phyloP scores from a whole-genome alignment of 306 rosid species.

The Luffa aegyptiaca region DNA sequence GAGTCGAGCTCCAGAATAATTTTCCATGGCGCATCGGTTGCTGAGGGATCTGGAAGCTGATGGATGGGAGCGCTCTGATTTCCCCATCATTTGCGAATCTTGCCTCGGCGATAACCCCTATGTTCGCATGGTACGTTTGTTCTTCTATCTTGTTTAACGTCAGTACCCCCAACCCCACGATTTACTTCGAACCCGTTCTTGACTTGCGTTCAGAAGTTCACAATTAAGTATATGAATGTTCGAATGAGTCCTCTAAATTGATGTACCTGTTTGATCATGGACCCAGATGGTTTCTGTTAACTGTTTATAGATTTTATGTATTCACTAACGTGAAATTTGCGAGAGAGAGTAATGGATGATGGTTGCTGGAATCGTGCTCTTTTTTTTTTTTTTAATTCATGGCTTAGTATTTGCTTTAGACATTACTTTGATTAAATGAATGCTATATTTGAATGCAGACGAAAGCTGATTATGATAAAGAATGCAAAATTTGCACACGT shows the following conservation, averaged over 20 bases:
- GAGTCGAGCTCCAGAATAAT: background rate
- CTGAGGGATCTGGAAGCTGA: constrained; percentile 33
- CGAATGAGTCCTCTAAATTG: background rate
- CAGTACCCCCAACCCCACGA: background rate
- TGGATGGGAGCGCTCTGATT: constrained; percentile 42
- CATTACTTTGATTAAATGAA: background rate
- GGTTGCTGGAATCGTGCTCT: background rate
- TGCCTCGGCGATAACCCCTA: constrained; percentile 39
- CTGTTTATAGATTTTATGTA: background rate
- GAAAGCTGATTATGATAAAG: constrained; percentile 30
- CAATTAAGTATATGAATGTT: background rate
- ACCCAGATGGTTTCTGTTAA: background rate
- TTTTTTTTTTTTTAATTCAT: background rate
- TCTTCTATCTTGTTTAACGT: background rate
- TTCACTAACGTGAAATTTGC: background rate
- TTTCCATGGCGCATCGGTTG: constrained; percentile 28
- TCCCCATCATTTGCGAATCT: constrained; percentile 38
- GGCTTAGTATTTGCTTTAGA: background rate
- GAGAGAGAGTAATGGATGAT: background rate
- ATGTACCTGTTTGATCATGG: background rate
- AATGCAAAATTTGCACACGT: constrained; percentile 89
- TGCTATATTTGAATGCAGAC: background rate
- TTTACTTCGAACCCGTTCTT: background rate
- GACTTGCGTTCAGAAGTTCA: background rate
- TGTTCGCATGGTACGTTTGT: constrained; percentile 27